phyloP scores from a whole-genome alignment of 2,329 filamentous ascomycete species.

The Pyrenophora graminea region DNA sequence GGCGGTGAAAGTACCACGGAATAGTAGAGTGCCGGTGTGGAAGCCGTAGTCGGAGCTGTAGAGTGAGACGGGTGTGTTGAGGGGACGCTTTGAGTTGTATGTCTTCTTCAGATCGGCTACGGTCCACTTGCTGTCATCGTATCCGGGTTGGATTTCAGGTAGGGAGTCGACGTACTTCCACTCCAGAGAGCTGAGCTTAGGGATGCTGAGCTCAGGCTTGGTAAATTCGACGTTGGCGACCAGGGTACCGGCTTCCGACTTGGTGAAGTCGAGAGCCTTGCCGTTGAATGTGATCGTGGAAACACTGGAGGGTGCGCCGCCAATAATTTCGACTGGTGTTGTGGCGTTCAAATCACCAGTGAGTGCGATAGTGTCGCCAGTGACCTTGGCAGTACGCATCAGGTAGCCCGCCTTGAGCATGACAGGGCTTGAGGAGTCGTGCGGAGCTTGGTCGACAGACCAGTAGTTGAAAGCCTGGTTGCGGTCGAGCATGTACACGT shows the following conservation, averaged over 20 bases:
- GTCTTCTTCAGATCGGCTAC: constrained; percentile 61
- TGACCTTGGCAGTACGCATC: constrained; percentile 62
- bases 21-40: constrained; percentile 69
- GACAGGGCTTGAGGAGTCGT: constrained; percentile 46
- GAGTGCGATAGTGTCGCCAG: constrained; percentile 62
- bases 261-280: constrained; percentile 46
- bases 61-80: constrained; percentile 66
- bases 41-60: constrained; percentile 76
- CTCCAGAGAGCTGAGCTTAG: constrained; percentile 60
- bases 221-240: constrained; percentile 57
- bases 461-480: constrained; percentile 72
- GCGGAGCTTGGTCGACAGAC: constrained; percentile 57
- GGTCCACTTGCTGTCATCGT: constrained; percentile 72
- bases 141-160: constrained; percentile 66
- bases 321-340: constrained; percentile 69
- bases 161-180: constrained; percentile 75
- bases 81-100: constrained; percentile 61
- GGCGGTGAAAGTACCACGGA: constrained; percentile 70
- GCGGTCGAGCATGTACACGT: constrained; percentile 64
- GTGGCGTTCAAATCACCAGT: constrained; percentile 75
- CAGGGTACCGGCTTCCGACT: constrained; percentile 54
- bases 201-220: constrained; percentile 58
- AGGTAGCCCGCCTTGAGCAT: constrained; percentile 69
- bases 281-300: constrained; percentile 68
- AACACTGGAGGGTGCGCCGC: constrained; percentile 58